Percentiles rank a stretch among this genome's conserved stretches.
Evolutionary conservation across 441 rosid genomes (phyloP).

Genomic region (Euphorbia celastroides): DNA sequence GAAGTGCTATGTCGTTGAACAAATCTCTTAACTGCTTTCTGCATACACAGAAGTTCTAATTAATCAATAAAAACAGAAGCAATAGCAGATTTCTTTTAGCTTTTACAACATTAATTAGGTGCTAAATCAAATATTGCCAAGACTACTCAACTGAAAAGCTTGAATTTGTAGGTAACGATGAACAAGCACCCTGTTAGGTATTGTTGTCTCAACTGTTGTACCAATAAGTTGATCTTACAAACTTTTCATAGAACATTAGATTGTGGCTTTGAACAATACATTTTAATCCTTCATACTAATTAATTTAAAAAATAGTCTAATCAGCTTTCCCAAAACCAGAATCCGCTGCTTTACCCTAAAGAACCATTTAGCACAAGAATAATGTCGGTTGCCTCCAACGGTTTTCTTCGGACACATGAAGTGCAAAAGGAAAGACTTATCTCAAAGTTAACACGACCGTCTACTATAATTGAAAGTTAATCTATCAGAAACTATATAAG

Average conservation of each 20-base stretch:
- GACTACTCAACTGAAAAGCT: not conserved
- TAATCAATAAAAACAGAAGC: conserved; percentile 12
- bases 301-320: too few species aligned
- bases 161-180: not conserved
- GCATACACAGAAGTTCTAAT: conserved; percentile 24
- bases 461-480: not conserved
- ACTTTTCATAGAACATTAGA: too few species aligned
- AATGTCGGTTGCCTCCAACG: not conserved
- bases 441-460: not conserved
- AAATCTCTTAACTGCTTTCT: conserved; percentile 73
- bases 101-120: not conserved
- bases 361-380: not conserved
- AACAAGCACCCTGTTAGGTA: too few species aligned
- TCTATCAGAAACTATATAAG: not conserved
- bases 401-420: not conserved
- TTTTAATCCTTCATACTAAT: too few species aligned
- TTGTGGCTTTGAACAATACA: too few species aligned
- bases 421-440: not conserved
- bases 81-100: not conserved
- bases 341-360: too few species aligned
- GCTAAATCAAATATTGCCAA: not conserved
- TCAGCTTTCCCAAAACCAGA: too few species aligned
- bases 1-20: conserved; percentile 43
- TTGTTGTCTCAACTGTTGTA: too few species aligned
- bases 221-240: too few species aligned